Percentiles rank a stretch among this genome's conserved stretches.
These are phyloP conservation scores for Rhododendron ferrugineum DNA, from an alignment of 148 eudicot genomes.

Conservation along the genomic window DNA sequence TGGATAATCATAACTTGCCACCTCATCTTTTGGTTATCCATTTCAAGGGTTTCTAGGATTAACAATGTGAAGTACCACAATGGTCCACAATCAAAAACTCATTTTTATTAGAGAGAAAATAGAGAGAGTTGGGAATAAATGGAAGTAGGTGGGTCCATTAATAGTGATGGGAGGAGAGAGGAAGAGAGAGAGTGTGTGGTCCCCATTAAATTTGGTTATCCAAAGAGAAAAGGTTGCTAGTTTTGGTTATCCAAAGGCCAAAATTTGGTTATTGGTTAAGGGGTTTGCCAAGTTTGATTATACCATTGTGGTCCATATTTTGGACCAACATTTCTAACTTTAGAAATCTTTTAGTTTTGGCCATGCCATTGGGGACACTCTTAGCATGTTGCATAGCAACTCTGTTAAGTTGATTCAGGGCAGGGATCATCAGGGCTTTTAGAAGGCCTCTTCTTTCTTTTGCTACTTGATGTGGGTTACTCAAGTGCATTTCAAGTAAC, in stretches of 20 bases:
- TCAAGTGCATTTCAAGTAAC: neutral
- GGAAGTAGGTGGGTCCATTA: neutral
- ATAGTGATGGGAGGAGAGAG: too few relatives aligned
- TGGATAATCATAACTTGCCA: neutral
- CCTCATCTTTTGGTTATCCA: neutral
- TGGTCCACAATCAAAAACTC: neutral
- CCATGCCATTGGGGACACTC: neutral
- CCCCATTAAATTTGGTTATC: too few relatives aligned
- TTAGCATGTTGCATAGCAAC: neutral
- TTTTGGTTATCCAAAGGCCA: neutral
- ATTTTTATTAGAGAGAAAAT: neutral
- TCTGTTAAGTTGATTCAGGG: neutral
- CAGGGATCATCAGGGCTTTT: neutral
- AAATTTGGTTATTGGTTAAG: neutral
- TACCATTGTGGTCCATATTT: too few relatives aligned
- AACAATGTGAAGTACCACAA: neutral
- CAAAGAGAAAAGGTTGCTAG: neutral
- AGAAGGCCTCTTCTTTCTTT: neutral
- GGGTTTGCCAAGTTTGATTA: neutral
- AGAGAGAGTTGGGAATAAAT: neutral
- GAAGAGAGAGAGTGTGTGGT: too few relatives aligned
- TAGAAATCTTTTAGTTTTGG: neutral
- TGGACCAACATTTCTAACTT: neutral
- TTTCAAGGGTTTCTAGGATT: neutral
- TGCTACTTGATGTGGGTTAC: neutral